A percentile compares a stretch with the other conserved stretches of the same genome.
Evolutionary conservation across 257 asterid genomes (phyloP).

Genomic region (Gentiana dahurica): DNA sequence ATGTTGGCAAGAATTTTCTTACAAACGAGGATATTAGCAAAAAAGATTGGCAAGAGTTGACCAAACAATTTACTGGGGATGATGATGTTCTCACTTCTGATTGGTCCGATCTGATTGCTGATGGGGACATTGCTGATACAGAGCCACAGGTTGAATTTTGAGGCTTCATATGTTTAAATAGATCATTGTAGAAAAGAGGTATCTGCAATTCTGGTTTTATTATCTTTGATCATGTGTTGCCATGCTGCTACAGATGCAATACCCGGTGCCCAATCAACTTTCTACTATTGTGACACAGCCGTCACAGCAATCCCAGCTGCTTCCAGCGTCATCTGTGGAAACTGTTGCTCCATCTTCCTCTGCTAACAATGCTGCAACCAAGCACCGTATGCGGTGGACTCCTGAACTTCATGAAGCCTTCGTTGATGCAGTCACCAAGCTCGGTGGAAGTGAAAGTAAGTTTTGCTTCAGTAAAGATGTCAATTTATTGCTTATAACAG

Average conservation of each 20-base stretch:
- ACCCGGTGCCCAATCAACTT: slow-evolving; percentile 29
- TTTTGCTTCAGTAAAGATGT: slow-evolving; percentile 5
- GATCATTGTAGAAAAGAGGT: background rate
- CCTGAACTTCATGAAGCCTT: slow-evolving; percentile 85
- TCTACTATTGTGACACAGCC: slow-evolving; percentile 33
- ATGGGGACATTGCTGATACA: slow-evolving; percentile 31
- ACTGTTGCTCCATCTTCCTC: slow-evolving; percentile 47
- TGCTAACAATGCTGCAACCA: slow-evolving; percentile 50
- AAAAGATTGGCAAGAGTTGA: slow-evolving; percentile 63
- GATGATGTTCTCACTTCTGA: slow-evolving; percentile 41
- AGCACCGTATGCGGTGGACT: slow-evolving; percentile 96
- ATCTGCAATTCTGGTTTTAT: background rate
- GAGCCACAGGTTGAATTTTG: slow-evolving; percentile 29
- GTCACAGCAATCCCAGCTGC: slow-evolving; percentile 34
- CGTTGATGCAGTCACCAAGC: slow-evolving; percentile 78
- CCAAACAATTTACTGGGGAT: slow-evolving; percentile 49
- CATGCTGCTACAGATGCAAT: slow-evolving; percentile 20
- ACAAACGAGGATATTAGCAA: slow-evolving; percentile 36
- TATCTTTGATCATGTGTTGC: background rate
- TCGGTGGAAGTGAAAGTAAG: slow-evolving; percentile 93
- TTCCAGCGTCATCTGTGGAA: slow-evolving; percentile 42
- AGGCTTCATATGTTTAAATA: background rate
- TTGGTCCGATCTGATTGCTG: slow-evolving; percentile 62
- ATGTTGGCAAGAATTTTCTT: slow-evolving; percentile 11
- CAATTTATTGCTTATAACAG: background rate